phyloP scores from a whole-genome alignment of 345 rosid genomes.

The Psidium friedrichsthalianum region DNA sequence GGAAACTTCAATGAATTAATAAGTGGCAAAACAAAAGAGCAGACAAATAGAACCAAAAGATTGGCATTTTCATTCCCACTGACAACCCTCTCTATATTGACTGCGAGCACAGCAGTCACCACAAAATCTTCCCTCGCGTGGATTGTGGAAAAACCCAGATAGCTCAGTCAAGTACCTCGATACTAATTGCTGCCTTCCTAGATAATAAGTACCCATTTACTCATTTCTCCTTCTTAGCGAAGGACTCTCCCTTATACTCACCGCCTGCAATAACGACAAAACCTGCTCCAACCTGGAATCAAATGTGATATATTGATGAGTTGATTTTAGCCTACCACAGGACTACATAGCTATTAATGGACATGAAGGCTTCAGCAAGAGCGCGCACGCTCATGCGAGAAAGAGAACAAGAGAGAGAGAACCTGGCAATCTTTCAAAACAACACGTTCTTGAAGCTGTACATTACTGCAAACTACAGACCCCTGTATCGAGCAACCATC shows the following conservation, averaged over 20 bases:
- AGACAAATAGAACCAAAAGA: background rate
- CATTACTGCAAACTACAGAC: conserved; percentile 86
- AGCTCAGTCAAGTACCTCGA: background rate
- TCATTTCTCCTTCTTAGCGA: conserved; percentile 62
- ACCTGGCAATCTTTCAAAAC: conserved; percentile 86
- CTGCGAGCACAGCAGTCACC: background rate
- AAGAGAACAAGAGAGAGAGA: conserved; percentile 4
- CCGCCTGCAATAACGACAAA: conserved; percentile 58
- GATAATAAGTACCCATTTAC: background rate
- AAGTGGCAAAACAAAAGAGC: background rate
- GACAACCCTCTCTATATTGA: background rate
- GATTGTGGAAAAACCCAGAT: background rate
- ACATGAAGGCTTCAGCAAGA: background rate
- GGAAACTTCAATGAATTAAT: background rate
- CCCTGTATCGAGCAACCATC: conserved; percentile 94
- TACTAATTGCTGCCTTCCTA: background rate
- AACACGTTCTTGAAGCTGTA: conserved; percentile 85
- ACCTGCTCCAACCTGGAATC: conserved; percentile 67
- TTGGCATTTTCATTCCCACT: background rate
- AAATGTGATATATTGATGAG: background rate
- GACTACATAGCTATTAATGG: background rate
- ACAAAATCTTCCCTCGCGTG: background rate
- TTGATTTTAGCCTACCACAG: background rate
- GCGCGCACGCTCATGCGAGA: background rate
- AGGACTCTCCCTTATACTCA: conserved; percentile 77